Percentiles rank a stretch among this genome's conserved stretches.
Evolutionary conservation across 768 basidiomycete genomes (phyloP).

Genomic region (Russula olivacea): DNA sequence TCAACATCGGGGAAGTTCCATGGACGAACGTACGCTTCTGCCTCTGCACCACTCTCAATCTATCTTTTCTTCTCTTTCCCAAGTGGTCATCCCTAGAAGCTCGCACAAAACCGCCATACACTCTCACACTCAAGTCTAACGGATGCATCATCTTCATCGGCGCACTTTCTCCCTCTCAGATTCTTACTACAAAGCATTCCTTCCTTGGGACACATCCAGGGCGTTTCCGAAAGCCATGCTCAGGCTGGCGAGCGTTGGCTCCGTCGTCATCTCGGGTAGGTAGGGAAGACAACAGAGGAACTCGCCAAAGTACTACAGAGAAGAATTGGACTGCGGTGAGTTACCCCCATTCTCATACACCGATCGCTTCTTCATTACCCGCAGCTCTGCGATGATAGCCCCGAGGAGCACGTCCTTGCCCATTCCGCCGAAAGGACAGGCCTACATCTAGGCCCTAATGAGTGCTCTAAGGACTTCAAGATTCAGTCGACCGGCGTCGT

Average conservation of each 20-base stretch:
- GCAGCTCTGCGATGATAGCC: conserved; percentile 94
- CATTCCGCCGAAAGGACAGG: conserved; percentile 81
- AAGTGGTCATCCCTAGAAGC: conserved; percentile 72
- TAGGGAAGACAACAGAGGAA: conserved; percentile 63
- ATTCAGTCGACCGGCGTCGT: conserved; percentile 66
- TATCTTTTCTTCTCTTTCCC: background rate
- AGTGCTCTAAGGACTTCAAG: conserved; percentile 54
- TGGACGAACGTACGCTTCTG: no score
- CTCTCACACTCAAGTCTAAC: conserved; percentile 87
- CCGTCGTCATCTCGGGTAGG: conserved; percentile 51
- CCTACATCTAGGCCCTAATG: conserved; percentile 85
- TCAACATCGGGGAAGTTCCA: no score
- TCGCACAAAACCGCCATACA: conserved; percentile 72
- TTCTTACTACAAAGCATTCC: conserved; percentile 93
- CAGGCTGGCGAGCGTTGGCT: conserved; percentile 84
- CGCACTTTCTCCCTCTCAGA: conserved; percentile 64
- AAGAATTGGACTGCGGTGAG: conserved; percentile 85
- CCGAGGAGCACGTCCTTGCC: conserved; percentile 92
- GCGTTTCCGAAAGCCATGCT: conserved; percentile 57
- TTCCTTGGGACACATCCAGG: conserved; percentile 58
- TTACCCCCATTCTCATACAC: conserved; percentile 7
- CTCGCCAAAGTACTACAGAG: conserved; percentile 69
- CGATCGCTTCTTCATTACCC: background rate
- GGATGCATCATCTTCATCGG: conserved; percentile 96
- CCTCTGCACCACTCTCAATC: no score